These are phyloP conservation scores for Pythium rishiriense DNA, from an alignment of 352 stramenopile genomes.

Conservation along the genomic window DNA sequence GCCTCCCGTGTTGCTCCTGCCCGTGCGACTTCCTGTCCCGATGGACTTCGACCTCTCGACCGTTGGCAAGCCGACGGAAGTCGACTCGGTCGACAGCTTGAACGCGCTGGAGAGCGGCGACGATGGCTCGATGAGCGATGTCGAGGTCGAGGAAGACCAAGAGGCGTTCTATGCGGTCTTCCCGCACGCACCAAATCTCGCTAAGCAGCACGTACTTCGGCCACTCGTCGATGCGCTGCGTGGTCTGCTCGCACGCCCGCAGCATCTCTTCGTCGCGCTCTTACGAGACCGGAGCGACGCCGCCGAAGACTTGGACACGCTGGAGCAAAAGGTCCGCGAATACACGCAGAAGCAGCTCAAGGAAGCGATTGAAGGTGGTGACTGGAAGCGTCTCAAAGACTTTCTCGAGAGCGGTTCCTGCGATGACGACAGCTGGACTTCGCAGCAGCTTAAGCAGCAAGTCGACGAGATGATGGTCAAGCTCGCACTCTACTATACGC, in stretches of 20 bases:
- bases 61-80: neutral
- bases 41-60: slow-evolving; percentile 22
- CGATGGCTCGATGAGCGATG: slow-evolving; percentile 20
- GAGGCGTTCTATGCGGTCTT: slow-evolving; percentile 29
- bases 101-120: slow-evolving; percentile 13
- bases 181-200: slow-evolving; percentile 20
- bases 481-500: slow-evolving; percentile 51
- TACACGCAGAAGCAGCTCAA: slow-evolving; percentile 44
- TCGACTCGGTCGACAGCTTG: neutral
- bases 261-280: slow-evolving; percentile 50
- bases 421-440: slow-evolving; percentile 21
- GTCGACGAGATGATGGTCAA: slow-evolving; percentile 60
- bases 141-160: slow-evolving; percentile 21
- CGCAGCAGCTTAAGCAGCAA: slow-evolving; percentile 13
- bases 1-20: neutral
- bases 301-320: slow-evolving; percentile 20
- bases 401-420: slow-evolving; percentile 8
- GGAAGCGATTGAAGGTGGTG: slow-evolving; percentile 11
- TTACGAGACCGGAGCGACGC: neutral
- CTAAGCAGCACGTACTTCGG: slow-evolving; percentile 32
- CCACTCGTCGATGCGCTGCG: slow-evolving; percentile 51
- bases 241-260: slow-evolving; percentile 45
- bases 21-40: neutral
- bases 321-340: slow-evolving; percentile 35
- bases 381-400: slow-evolving; percentile 37